Conservation (phyloP, 805 yeast genomes). For the Soucietia sequanensis region DNA sequence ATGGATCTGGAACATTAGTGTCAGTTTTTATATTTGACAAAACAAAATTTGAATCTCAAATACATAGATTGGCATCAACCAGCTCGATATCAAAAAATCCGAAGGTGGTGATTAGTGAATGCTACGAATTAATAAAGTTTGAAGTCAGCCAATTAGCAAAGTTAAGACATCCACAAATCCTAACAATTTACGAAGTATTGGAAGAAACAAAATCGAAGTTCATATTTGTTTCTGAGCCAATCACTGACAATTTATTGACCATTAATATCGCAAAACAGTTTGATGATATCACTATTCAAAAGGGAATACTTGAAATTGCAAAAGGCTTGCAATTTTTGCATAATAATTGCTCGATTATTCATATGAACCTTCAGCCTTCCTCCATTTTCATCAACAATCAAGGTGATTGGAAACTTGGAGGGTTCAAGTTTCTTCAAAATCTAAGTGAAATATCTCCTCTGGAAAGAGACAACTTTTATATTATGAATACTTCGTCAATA, state of each 20-base stretch:
- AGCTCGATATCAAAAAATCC: conserved; percentile 38
- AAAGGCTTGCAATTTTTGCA: conserved; percentile 84
- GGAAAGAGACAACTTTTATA: conserved; percentile 55
- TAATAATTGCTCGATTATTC: conserved; percentile 68
- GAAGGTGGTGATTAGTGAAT: conserved; percentile 56
- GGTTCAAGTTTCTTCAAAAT: conserved; percentile 53
- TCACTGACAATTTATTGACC: conserved; percentile 54
- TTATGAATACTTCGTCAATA: conserved; percentile 73
- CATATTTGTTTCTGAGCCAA: conserved; percentile 81
- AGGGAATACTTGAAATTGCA: conserved; percentile 77
- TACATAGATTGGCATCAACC: conserved; percentile 37
- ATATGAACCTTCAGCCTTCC: conserved; percentile 74
- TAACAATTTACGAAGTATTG: conserved; percentile 81
- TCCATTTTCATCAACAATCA: conserved; percentile 74
- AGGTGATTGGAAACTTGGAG: conserved; percentile 93
- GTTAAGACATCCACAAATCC: conserved; percentile 84
- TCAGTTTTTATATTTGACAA: conserved; percentile 89
- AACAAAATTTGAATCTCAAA: conserved; percentile 59
- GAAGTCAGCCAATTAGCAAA: conserved; percentile 75
- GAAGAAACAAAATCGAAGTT: conserved; percentile 81
- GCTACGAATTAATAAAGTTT: conserved; percentile 59
- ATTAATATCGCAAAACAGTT: conserved; percentile 29
- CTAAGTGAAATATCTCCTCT: conserved; percentile 48
- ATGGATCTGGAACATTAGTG: conserved; percentile 56
- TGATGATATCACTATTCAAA: conserved; percentile 72